These are phyloP conservation scores for Clathrus columnatus DNA, from an alignment of 768 basidiomycete species.

Conservation along the genomic window DNA sequence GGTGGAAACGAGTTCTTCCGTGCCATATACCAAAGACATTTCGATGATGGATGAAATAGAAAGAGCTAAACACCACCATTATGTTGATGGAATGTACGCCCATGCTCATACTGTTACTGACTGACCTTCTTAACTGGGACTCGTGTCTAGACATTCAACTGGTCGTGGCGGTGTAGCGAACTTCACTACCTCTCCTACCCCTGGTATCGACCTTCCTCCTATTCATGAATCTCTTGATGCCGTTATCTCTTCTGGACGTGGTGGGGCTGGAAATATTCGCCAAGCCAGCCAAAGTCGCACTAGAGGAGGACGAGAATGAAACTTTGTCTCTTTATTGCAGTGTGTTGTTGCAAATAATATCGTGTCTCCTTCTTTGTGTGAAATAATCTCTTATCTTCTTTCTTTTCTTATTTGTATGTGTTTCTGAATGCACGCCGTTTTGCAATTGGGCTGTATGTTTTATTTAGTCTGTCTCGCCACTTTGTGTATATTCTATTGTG, in stretches of 20 bases:
- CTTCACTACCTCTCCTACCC: conserved; percentile 27
- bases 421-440: no score
- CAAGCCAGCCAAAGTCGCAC: neutral
- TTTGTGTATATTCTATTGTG: no score
- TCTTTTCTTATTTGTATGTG: no score
- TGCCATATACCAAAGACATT: neutral
- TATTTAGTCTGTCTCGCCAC: no score
- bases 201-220: conserved; percentile 16
- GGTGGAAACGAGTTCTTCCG: no score
- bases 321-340: neutral
- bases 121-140: neutral
- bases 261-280: conserved; percentile 6
- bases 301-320: neutral
- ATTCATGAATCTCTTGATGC: neutral
- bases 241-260: conserved; percentile 1
- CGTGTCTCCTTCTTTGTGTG: no score
- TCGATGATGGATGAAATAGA: conserved; percentile 24
- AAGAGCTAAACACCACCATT: conserved; percentile 21
- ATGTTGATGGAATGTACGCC: conserved; percentile 35
- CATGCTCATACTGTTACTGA: neutral
- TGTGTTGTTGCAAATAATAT: no score
- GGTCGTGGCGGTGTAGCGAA: conserved; percentile 67
- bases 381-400: no score
- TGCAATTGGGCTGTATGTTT: no score
- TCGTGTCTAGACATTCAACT: conserved; percentile 45